A percentile compares a stretch with the other conserved stretches of the same genome.
These are phyloP conservation scores for Microcera coccophila DNA, from an alignment of 2,329 filamentous ascomycete species.

Conservation along the genomic window DNA sequence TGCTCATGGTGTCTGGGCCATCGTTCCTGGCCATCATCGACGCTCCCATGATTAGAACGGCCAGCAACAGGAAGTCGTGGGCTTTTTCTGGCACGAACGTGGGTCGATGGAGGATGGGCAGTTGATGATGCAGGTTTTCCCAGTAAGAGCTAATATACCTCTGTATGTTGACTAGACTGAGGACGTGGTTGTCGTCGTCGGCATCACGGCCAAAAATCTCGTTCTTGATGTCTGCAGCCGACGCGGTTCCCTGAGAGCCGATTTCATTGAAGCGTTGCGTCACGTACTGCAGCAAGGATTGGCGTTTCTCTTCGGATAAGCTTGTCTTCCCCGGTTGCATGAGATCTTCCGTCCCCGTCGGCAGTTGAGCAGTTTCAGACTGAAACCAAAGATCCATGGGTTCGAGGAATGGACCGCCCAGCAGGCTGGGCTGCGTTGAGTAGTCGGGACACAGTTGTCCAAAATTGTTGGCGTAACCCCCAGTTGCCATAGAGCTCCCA, in stretches of 20 bases:
- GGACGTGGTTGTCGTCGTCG: conserved; percentile 24
- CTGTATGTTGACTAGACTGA: conserved; percentile 24
- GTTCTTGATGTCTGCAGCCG: conserved; percentile 27
- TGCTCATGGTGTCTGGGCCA: conserved; percentile 15
- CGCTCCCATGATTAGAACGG: conserved; percentile 27
- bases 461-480: conserved; percentile 27
- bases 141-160: conserved; percentile 27
- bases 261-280: conserved; percentile 28
- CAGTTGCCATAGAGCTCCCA: conserved; percentile 17
- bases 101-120: conserved; percentile 25
- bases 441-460: conserved; percentile 27
- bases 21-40: conserved; percentile 26
- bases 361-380: conserved; percentile 22
- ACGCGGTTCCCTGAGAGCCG: conserved; percentile 24
- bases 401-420: conserved; percentile 24
- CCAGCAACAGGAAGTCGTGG: conserved; percentile 25
- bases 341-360: conserved; percentile 20
- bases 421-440: conserved; percentile 20
- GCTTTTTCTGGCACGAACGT: conserved; percentile 27
- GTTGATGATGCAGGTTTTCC: conserved; percentile 27
- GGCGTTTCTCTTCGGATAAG: conserved; percentile 26
- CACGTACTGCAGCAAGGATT: conserved; percentile 27
- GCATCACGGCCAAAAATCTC: conserved; percentile 27
- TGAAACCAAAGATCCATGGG: conserved; percentile 29
- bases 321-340: conserved; percentile 23